Conservation (phyloP, 2,329 filamentous ascomycete genomes). For the Fusarium sp. region DNA sequence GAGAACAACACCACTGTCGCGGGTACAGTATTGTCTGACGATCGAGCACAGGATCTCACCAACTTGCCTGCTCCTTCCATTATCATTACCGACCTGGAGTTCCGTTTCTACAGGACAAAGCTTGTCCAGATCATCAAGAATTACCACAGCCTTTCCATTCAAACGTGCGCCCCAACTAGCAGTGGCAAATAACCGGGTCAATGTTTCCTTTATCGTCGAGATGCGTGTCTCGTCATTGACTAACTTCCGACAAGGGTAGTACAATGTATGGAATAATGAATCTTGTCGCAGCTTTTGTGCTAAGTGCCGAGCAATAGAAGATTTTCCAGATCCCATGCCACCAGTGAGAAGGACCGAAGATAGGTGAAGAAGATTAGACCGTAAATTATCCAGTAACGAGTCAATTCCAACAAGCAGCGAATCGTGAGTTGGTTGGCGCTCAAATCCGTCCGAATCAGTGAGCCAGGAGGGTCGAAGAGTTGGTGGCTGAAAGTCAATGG, state of each 20-base stretch:
- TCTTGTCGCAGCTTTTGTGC: constrained; percentile 79
- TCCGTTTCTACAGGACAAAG: constrained; percentile 95
- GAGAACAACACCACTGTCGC: constrained; percentile 84
- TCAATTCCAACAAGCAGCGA: constrained; percentile 88
- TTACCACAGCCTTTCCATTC: constrained; percentile 84
- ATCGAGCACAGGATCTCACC: constrained; percentile 89
- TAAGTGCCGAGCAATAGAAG: constrained; percentile 80
- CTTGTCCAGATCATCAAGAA: constrained; percentile 93
- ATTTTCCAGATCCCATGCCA: constrained; percentile 91
- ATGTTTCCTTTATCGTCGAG: constrained; percentile 88
- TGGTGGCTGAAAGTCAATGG: constrained; percentile 81
- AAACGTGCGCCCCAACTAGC: constrained; percentile 92
- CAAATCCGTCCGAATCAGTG: constrained; percentile 58
- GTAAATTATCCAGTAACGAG: constrained; percentile 75
- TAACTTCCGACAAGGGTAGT: constrained; percentile 87
- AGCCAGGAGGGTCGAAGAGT: constrained; percentile 74
- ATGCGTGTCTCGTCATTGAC: constrained; percentile 92
- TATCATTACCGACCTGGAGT: constrained; percentile 92
- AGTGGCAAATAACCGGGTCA: constrained; percentile 85
- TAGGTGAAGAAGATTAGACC: constrained; percentile 82
- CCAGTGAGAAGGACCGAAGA: constrained; percentile 93
- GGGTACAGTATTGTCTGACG: constrained; percentile 84
- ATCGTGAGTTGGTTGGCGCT: constrained; percentile 67
- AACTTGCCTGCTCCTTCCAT: constrained; percentile 90
- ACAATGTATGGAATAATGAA: constrained; percentile 83